A percentile compares a stretch with the other conserved stretches of the same genome.
Evolutionary conservation across 2,329 filamentous ascomycete genomes (phyloP).

Genomic region (Calonectria naviculata): DNA sequence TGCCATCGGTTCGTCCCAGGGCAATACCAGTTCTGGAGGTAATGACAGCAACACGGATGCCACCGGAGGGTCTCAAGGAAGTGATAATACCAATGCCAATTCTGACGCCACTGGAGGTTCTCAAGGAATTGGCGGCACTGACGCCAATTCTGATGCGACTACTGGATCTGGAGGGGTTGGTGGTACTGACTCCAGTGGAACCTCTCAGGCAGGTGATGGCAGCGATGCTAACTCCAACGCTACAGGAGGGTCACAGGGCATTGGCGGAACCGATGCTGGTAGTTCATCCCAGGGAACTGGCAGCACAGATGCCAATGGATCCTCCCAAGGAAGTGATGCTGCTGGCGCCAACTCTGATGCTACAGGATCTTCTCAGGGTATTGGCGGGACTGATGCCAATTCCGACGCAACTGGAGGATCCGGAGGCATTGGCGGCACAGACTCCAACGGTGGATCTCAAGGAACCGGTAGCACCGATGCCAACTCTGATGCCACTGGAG

Average conservation of each 20-base stretch:
- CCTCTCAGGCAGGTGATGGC: too few relatives aligned
- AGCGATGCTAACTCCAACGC: too few relatives aligned
- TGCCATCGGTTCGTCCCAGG: not conserved
- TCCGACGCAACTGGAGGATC: not conserved
- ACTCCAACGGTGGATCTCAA: not conserved
- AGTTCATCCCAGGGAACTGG: not conserved
- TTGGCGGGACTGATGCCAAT: not conserved
- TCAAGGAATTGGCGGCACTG: not conserved
- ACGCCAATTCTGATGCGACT: not conserved
- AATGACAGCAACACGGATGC: not conserved
- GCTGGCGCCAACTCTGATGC: not conserved
- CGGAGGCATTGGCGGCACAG: not conserved
- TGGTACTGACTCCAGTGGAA: too few relatives aligned
- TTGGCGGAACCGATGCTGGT: too few relatives aligned
- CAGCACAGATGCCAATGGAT: not conserved
- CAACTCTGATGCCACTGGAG: not conserved
- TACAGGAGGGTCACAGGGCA: not conserved
- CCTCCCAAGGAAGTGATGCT: not conserved
- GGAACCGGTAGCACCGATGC: not conserved
- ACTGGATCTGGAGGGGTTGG: too few relatives aligned
- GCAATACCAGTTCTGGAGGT: not conserved
- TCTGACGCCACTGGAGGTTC: not conserved
- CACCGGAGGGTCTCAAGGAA: not conserved
- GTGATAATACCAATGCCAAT: not conserved
- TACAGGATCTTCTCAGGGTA: not conserved